phyloP scores from a whole-genome alignment of 768 basidiomycete genomes.

The Crassisporium funariophilum region DNA sequence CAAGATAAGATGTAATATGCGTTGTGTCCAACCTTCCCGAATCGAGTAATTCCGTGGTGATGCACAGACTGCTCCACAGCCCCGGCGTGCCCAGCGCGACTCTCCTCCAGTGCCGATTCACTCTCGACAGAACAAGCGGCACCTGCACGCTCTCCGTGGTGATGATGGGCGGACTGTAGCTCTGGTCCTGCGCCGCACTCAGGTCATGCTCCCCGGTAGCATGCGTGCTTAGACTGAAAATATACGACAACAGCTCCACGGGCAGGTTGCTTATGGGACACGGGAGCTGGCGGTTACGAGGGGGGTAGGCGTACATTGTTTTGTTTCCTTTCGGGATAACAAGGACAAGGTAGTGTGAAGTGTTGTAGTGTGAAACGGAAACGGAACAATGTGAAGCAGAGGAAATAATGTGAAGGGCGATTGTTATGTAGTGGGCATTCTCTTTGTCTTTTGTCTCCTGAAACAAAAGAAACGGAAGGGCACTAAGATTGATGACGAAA shows the following conservation, averaged over 20 bases:
- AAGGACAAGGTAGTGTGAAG: conserved; percentile 16
- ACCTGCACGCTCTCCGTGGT: conserved; percentile 42
- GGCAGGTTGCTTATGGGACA: conserved; percentile 49
- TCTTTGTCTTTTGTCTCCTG: conserved; percentile 35
- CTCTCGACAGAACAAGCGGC: conserved; percentile 49
- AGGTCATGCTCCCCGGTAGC: conserved; percentile 16
- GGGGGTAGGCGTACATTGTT: conserved; percentile 14
- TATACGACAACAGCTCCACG: conserved; percentile 57
- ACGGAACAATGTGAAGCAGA: too few species aligned
- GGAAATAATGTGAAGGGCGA: too few species aligned
- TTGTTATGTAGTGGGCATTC: too few species aligned
- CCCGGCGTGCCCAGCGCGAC: conserved; percentile 50
- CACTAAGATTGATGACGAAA: conserved; percentile 29
- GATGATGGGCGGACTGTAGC: conserved; percentile 32
- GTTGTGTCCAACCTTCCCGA: conserved; percentile 32
- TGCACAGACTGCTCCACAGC: conserved; percentile 58
- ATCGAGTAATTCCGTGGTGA: conserved; percentile 43
- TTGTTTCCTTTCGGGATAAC: conserved; percentile 3
- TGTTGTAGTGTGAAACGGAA: too few species aligned
- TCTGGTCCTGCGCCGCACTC: conserved; percentile 19
- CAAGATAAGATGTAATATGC: conserved; percentile 43
- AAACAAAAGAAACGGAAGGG: conserved; percentile 40
- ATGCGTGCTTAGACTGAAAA: conserved; percentile 53
- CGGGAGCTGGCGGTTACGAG: conserved; percentile 13
- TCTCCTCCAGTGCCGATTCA: conserved; percentile 54